Evolutionary conservation across 345 rosid species (phyloP), one percentile per base, ranked within the genome.

Genomic region (Eucalyptus leucophloia): DNA sequence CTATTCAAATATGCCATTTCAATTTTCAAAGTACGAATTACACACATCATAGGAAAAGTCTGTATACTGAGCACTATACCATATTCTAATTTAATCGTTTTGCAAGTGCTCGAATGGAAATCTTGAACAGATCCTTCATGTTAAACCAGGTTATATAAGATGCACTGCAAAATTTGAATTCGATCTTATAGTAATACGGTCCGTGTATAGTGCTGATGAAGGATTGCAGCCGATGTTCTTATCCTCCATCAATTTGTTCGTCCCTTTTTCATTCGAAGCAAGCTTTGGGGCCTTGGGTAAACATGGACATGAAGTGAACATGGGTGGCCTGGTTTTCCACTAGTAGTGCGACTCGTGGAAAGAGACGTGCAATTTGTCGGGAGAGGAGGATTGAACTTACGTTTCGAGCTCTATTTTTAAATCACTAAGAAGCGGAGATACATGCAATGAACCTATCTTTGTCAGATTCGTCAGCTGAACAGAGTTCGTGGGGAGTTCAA

Each of bases 11-110:
- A 37, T 2, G 3, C 8, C 26, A 56, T 3, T 72, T 72, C 5
- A 0, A 5, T 34, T 3, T 32, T 0, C 23, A 34, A 69, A 18
- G 7, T 34, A 69, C 3, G 1, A 69, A 18, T 69, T 69, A 34
- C 81, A 18, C 44, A 34, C 2, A 1, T 69, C 81, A 69, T 17
- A 17, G 7, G 26, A 72, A 72, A 72, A 34, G 7, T 19, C 8
- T 9, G 6, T 37, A 34, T 34, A 18, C 8, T 1, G 1, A 72
- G 7, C 82, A 72, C 13, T 21, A 2, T 19, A 10, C 40, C 7
- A 37, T 72, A 0, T 40, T 34, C 28, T 37, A 72, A 3, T 77
- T 77, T 12, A 13, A 77, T 77, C 1, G 1, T 19, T 40, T 11
- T 19, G 12, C 47, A 12, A 21, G 15, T 21, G 28, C 47, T 11